Conservation (phyloP, 805 yeast species). For the Saccharomycopsis sp. region DNA sequence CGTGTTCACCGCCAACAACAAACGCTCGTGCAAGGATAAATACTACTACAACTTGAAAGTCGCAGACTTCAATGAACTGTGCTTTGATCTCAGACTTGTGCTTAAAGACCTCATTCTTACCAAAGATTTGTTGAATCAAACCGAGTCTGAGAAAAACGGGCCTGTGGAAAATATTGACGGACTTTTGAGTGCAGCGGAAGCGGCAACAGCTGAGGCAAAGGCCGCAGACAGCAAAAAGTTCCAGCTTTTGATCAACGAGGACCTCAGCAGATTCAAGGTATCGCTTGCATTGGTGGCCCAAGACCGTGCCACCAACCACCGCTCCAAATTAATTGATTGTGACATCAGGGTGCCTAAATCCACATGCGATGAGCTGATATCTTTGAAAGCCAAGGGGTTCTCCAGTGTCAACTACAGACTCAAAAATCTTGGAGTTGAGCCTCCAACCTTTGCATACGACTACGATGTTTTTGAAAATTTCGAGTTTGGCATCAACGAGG, state of each 20-base stretch:
- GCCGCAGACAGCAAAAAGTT: not conserved
- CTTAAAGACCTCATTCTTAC: slow-evolving; percentile 1
- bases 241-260: slow-evolving; percentile 6
- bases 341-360: not conserved
- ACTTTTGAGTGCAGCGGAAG: not conserved
- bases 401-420: not conserved
- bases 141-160: not conserved
- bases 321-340: slow-evolving; percentile 3
- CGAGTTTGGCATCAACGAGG: not conserved
- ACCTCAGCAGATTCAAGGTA: not conserved
- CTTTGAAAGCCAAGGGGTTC: not conserved
- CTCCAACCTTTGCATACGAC: slow-evolving; percentile 10
- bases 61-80: not conserved
- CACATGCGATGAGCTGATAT: not conserved
- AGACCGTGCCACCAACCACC: not conserved
- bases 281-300: not conserved
- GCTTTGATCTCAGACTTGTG: not conserved
- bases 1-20: slow-evolving; percentile 8
- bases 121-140: slow-evolving; percentile 4
- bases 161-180: not conserved
- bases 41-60: not conserved
- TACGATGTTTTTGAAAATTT: slow-evolving; percentile 11
- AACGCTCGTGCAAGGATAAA: slow-evolving; percentile 5
- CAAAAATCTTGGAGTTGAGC: slow-evolving; percentile 3
- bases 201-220: not conserved